Conservation (phyloP, 768 basidiomycete species). For the Xanthoconium stramineum region DNA sequence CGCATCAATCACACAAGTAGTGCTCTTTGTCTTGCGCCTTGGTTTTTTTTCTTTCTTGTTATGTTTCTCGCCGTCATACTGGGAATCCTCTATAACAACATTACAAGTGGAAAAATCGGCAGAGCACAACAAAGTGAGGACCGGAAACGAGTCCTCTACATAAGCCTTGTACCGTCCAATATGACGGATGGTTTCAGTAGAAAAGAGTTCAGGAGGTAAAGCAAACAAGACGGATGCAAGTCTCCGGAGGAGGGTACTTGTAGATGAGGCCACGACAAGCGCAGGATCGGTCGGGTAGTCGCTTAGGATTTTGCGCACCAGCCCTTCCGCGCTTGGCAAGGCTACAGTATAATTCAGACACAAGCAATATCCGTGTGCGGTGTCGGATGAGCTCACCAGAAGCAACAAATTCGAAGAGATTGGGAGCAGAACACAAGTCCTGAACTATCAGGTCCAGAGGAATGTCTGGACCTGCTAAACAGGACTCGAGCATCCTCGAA, state of each 20-base stretch:
- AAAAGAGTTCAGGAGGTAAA: conserved; percentile 17
- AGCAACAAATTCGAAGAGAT: conserved; percentile 29
- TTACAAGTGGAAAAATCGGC: conserved; percentile 5
- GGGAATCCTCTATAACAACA: background rate
- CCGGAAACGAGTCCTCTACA: conserved; percentile 22
- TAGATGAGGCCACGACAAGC: conserved; percentile 20
- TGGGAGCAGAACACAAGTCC: conserved; percentile 25
- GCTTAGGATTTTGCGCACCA: conserved; percentile 30
- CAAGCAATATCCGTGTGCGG: too few species aligned
- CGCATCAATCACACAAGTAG: conserved; percentile 19
- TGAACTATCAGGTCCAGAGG: conserved; percentile 24
- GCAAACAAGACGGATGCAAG: conserved; percentile 27
- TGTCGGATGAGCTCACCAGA: conserved; percentile 19
- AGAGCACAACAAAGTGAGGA: conserved; percentile 17
- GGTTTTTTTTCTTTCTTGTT: conserved; percentile 29
- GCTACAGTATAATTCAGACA: conserved; percentile 9
- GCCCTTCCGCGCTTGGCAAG: conserved; percentile 2
- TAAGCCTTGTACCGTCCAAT: conserved; percentile 22
- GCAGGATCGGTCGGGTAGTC: conserved; percentile 30
- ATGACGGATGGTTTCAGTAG: conserved; percentile 5
- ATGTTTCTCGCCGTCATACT: background rate
- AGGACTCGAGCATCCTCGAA: conserved; percentile 16
- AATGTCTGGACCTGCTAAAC: conserved; percentile 23
- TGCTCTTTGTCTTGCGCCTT: conserved; percentile 16
- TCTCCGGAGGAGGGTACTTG: conserved; percentile 20